A percentile compares a stretch with the other conserved stretches of the same genome.
Evolutionary conservation across 2,329 filamentous ascomycete species (phyloP).

Genomic region (Chaetomiaceae sp.): DNA sequence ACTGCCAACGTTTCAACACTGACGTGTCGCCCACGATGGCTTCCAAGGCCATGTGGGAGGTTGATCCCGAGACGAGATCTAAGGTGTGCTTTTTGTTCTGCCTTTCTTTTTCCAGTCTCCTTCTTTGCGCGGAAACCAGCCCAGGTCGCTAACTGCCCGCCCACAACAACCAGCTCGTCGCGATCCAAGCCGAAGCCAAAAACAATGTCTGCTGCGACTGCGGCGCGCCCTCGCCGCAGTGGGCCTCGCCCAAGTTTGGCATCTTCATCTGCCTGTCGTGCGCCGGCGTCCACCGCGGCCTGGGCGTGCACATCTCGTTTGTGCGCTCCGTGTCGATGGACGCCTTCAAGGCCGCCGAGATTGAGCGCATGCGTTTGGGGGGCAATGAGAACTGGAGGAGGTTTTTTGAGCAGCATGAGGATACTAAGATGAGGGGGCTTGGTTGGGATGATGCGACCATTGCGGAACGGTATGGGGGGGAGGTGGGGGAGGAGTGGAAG

Average conservation of each 20-base stretch:
- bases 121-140: too few species aligned
- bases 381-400: constrained; percentile 83
- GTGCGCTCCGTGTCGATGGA: constrained; percentile 98
- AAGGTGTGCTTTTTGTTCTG: constrained; percentile 55
- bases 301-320: constrained; percentile 98
- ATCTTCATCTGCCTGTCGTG: constrained; percentile 98
- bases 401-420: constrained; percentile 74
- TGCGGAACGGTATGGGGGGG: constrained; percentile 82
- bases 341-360: constrained; percentile 89
- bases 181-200: constrained; percentile 82
- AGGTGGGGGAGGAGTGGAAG: constrained; percentile 93
- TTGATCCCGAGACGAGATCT: constrained; percentile 92
- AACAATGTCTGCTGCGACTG: constrained; percentile 95
- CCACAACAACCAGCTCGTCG: constrained; percentile 60
- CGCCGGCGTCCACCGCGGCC: constrained; percentile 86
- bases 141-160: too few species aligned
- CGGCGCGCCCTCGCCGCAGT: constrained; percentile 92
- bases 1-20: too few species aligned
- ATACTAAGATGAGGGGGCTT: constrained; percentile 61
- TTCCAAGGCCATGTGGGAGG: constrained; percentile 91
- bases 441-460: constrained; percentile 85
- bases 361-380: constrained; percentile 87
- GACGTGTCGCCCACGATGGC: constrained; percentile 45
- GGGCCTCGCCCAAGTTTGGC: constrained; percentile 95
- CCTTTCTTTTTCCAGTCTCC: not conserved